Conservation (phyloP, 2,329 filamentous ascomycete species). For the Hypoxylon sp. region DNA sequence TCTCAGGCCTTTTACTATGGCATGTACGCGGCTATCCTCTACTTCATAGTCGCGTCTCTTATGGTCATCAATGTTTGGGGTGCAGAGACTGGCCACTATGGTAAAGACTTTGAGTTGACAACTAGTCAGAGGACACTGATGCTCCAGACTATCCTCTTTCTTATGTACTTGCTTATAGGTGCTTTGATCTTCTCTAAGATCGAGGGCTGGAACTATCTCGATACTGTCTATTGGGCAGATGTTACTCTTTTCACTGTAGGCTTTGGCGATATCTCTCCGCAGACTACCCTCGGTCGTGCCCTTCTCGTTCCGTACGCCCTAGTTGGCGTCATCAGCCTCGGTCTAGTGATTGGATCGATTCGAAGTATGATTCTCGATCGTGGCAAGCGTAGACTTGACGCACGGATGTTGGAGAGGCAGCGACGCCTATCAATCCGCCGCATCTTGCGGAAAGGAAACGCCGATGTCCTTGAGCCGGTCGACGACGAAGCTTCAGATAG, state of each 20-base stretch:
- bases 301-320: conserved; percentile 88
- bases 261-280: conserved; percentile 69
- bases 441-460: conserved; percentile 63
- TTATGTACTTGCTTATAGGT: conserved; percentile 84
- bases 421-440: conserved; percentile 64
- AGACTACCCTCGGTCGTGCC: conserved; percentile 72
- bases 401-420: conserved; percentile 73
- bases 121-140: conserved; percentile 89
- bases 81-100: conserved; percentile 78
- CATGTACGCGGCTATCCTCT: conserved; percentile 83
- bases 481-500: conserved; percentile 43
- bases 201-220: conserved; percentile 82
- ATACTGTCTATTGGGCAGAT: conserved; percentile 85
- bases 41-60: conserved; percentile 82
- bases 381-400: conserved; percentile 67
- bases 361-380: conserved; percentile 75
- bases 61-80: conserved; percentile 86
- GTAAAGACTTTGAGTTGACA: conserved; percentile 83
- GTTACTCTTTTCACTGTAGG: conserved; percentile 77
- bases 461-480: conserved; percentile 67
- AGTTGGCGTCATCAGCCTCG: conserved; percentile 85
- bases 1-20: conserved; percentile 92
- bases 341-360: conserved; percentile 86
- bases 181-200: conserved; percentile 81
- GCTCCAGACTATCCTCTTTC: conserved; percentile 88